phyloP scores from a whole-genome alignment of 176 grass and related monocot species.

The Pharus latifolius region DNA sequence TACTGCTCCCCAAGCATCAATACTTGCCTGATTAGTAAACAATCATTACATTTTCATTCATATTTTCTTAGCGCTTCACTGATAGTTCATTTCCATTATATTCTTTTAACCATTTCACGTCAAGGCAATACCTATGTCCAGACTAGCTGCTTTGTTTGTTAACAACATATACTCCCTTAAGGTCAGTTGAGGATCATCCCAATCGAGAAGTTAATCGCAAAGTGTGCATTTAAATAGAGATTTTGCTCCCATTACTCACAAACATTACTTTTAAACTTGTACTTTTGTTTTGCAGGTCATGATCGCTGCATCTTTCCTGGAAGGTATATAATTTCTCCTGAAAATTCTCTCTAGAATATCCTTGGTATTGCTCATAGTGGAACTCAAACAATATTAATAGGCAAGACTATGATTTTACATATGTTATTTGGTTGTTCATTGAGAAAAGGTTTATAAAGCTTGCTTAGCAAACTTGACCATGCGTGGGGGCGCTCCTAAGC shows the following conservation, averaged over 20 bases:
- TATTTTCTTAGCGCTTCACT: background rate
- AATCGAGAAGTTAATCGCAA: background rate
- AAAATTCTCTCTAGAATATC: background rate
- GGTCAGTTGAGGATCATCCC: background rate
- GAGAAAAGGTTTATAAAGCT: background rate
- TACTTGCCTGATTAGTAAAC: background rate
- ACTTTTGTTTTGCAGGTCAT: constrained; percentile 57
- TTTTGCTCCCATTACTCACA: background rate
- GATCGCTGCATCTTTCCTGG: constrained; percentile 75
- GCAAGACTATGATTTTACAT: no score
- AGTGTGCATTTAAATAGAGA: background rate
- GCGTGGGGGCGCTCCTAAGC: background rate
- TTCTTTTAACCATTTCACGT: background rate
- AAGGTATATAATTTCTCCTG: constrained; percentile 36
- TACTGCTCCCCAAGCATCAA: background rate
- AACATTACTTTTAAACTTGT: background rate
- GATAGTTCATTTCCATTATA: background rate
- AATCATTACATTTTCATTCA: background rate
- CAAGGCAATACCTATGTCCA: background rate
- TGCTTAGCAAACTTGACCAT: background rate
- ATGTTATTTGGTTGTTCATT: no score
- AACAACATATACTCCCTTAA: background rate
- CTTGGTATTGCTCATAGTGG: background rate
- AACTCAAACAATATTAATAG: no score
- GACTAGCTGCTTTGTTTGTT: background rate